A percentile compares a stretch with the other conserved stretches of the same genome.
Conservation (phyloP, 768 basidiomycete genomes). For the Suillus occidentalis region DNA sequence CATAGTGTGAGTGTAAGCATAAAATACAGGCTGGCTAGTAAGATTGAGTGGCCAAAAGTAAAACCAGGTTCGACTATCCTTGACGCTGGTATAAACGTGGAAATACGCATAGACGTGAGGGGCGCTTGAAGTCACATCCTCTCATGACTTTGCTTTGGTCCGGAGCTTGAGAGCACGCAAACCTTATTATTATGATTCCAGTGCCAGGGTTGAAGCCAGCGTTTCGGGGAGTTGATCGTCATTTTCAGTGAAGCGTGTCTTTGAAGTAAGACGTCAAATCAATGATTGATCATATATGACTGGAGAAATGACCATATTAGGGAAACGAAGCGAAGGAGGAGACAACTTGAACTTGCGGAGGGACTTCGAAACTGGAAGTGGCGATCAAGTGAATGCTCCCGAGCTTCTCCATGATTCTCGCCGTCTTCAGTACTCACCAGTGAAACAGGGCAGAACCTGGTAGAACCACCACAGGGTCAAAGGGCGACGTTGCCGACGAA, state of each 20-base stretch:
- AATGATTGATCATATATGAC: neutral
- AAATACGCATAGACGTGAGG: neutral
- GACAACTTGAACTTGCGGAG: constrained; percentile 1
- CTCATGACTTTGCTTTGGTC: neutral
- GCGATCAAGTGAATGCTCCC: constrained; percentile 2
- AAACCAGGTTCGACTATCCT: neutral
- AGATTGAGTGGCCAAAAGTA: neutral
- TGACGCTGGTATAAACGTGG: neutral
- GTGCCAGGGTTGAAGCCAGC: neutral
- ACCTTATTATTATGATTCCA: constrained; percentile 2
- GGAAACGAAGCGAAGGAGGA: constrained; percentile 1
- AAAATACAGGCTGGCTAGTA: constrained; percentile 1
- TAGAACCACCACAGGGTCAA: neutral
- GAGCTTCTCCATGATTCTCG: constrained; percentile 2
- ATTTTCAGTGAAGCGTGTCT: neutral
- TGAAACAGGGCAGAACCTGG: constrained; percentile 1
- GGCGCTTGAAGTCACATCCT: neutral
- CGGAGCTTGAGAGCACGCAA: neutral
- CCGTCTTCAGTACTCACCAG: constrained; percentile 4
- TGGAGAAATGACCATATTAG: neutral
- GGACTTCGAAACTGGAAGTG: constrained; percentile 1
- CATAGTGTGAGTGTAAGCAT: constrained; percentile 1
- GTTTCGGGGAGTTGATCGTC: constrained; percentile 1
- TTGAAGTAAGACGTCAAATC: constrained; percentile 1
- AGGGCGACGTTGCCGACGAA: constrained; percentile 2